Conservation (phyloP, 2,329 filamentous ascomycete genomes). For the Ampelomyces quisqualis region DNA sequence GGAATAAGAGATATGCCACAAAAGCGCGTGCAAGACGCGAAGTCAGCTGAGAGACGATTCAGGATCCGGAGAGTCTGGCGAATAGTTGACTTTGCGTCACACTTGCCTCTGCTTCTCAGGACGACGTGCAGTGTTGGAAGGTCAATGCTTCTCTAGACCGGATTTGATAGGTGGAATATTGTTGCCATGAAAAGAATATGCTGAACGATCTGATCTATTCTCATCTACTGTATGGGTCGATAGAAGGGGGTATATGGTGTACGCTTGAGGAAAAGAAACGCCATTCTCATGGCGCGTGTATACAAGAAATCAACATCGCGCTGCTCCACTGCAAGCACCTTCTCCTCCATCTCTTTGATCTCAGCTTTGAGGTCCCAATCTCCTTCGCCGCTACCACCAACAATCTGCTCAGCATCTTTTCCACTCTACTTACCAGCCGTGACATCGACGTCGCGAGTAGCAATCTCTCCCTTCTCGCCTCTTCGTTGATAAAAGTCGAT, state of each 20-base stretch:
- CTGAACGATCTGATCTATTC: not conserved
- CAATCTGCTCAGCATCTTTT: constrained; percentile 29
- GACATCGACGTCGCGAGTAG: constrained; percentile 26
- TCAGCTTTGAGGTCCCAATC: constrained; percentile 16
- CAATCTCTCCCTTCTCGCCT: constrained; percentile 15
- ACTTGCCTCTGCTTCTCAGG: no score
- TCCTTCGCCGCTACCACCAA: constrained; percentile 31
- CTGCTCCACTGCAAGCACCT: not conserved
- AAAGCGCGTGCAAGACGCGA: constrained; percentile 7
- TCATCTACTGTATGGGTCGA: not conserved
- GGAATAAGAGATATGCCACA: constrained; percentile 5
- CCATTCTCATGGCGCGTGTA: not conserved
- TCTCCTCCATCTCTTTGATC: constrained; percentile 6
- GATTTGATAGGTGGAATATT: not conserved
- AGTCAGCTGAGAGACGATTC: constrained; percentile 11
- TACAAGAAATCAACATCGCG: not conserved
- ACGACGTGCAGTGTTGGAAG: not conserved
- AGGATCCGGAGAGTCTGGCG: not conserved
- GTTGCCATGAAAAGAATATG: not conserved
- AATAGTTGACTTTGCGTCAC: no score
- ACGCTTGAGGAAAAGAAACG: not conserved
- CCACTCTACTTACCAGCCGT: constrained; percentile 37
- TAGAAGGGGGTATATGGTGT: constrained; percentile 3
- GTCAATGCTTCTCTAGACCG: not conserved
- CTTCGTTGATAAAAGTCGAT: constrained; percentile 27